These are phyloP conservation scores for Colletotrichum endophyticum DNA, from an alignment of 2,329 filamentous ascomycete species.

Conservation along the genomic window DNA sequence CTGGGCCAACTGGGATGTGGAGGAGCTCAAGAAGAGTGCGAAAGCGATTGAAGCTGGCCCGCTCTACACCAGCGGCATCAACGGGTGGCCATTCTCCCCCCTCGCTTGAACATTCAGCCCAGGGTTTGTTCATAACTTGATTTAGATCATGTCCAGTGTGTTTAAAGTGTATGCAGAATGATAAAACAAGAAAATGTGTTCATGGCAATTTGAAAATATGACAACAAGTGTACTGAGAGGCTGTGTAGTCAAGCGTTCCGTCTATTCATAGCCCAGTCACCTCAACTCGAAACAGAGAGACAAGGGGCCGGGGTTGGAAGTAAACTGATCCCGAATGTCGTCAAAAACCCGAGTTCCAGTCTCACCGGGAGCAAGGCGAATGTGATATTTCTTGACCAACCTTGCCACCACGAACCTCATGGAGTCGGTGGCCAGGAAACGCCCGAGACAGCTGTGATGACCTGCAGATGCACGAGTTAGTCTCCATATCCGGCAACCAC, in stretches of 20 bases:
- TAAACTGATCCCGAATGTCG: slow-evolving; percentile 16
- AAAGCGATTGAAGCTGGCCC: neutral
- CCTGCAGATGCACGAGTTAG: neutral
- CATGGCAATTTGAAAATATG: neutral
- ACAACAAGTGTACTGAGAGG: neutral
- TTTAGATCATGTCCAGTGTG: neutral
- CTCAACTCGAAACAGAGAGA: slow-evolving; percentile 16
- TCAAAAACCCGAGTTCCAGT: slow-evolving; percentile 16
- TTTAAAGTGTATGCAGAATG: neutral
- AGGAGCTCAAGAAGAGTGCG: slow-evolving; percentile 44
- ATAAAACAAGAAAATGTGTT: neutral
- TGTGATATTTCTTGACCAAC: slow-evolving; percentile 11
- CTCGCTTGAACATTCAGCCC: neutral
- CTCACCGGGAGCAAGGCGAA: slow-evolving; percentile 14
- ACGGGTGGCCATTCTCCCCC: slow-evolving; percentile 4
- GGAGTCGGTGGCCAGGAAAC: slow-evolving; percentile 14
- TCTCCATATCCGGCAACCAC: neutral
- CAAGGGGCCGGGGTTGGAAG: slow-evolving; percentile 16
- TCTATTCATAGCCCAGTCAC: neutral
- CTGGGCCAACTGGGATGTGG: slow-evolving; percentile 57
- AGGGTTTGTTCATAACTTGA: neutral
- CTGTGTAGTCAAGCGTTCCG: neutral
- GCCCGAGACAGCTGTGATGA: slow-evolving; percentile 17
- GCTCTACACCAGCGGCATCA: slow-evolving; percentile 9
- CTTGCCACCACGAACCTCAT: slow-evolving; percentile 18